Evolutionary conservation across 345 rosid genomes (phyloP).

Genomic region (Leavenworthia alabamica): DNA sequence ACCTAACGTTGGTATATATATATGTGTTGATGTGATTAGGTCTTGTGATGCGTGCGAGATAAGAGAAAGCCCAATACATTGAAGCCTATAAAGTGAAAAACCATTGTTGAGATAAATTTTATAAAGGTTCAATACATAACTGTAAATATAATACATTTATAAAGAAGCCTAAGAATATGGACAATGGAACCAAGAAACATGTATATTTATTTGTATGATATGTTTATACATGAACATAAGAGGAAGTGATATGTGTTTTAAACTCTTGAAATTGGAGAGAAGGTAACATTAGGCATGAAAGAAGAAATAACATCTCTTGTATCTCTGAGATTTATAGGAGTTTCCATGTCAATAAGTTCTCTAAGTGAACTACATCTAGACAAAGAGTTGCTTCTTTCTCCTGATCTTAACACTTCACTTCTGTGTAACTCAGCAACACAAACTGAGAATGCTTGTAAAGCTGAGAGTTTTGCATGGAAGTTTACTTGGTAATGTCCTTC

Average conservation of each 20-base stretch:
- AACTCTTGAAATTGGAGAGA: slow-evolving; percentile 87
- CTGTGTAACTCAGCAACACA: slow-evolving; percentile 72
- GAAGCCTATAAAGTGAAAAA: too few relatives aligned
- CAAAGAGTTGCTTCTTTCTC: slow-evolving; percentile 27
- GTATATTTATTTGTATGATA: slow-evolving; percentile 6
- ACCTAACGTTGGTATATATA: too few relatives aligned
- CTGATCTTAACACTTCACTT: slow-evolving; percentile 32
- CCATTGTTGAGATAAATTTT: too few relatives aligned
- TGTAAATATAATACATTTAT: too few relatives aligned
- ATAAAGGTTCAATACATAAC: too few relatives aligned
- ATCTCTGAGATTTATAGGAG: slow-evolving; percentile 31
- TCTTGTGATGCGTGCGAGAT: too few relatives aligned
- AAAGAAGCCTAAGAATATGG: too few relatives aligned
- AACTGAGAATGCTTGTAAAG: slow-evolving; percentile 85
- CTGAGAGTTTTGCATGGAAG: slow-evolving; percentile 82
- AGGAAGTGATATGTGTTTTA: slow-evolving; percentile 19
- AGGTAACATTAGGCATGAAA: slow-evolving; percentile 64
- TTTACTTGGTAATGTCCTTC: slow-evolving; percentile 52
- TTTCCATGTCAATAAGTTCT: slow-evolving; percentile 58
- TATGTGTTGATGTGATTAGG: too few relatives aligned
- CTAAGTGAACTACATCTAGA: slow-evolving; percentile 53
- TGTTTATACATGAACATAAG: slow-evolving; percentile 6
- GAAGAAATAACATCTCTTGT: slow-evolving; percentile 39
- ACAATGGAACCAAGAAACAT: too few relatives aligned
- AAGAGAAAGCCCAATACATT: too few relatives aligned